Evolutionary conservation across 805 yeast species (phyloP), one percentile per base, ranked within the genome.

Genomic region (Candida ortonii): DNA sequence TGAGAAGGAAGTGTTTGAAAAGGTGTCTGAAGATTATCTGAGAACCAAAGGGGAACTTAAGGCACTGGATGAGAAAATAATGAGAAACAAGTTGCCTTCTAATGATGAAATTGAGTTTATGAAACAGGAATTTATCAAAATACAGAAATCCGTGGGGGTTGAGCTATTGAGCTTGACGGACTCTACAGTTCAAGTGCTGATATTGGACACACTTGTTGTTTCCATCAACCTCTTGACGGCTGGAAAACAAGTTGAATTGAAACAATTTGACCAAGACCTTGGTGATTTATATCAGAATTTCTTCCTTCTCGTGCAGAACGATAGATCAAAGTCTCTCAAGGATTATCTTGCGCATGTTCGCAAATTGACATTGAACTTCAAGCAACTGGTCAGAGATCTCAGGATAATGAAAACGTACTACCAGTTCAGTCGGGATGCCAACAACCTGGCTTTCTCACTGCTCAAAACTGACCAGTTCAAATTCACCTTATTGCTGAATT

Each of bases 81-180:
- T 13, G 7, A 30, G 23, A 16, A 25, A 36, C 25, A 41, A 34
- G 26, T 32, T 39, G 3, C 61, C 61, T 3, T 33, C 52, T 3
- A 34, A 34, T 11, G 34, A 24, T 3, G 55, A 48, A 18, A 17
- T 52, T 4, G 7, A 6, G 3, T 15, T 11, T 7, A 23, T 55
- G 14, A 33, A 24, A 13, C 16, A 33, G 8, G 24, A 36, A 6
- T 47, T 55, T 24, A 17, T 29, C 1, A 13, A 16, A 7, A 28
- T 46, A 7, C 51, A 53, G 17, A 21, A 36, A 7, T 11, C 16
- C 2, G 26, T 41, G 5, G 28, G 30, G 1, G 23, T 53, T 13
- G 29, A 40, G 28, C 36, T 53, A 3, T 6, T 46, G 13, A 13
- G 10, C 4, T 18, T 51, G 11, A 17, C 35, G 6, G 29, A 33